Conservation (phyloP, 2,329 filamentous ascomycete species). For the Acarospora socialis region DNA sequence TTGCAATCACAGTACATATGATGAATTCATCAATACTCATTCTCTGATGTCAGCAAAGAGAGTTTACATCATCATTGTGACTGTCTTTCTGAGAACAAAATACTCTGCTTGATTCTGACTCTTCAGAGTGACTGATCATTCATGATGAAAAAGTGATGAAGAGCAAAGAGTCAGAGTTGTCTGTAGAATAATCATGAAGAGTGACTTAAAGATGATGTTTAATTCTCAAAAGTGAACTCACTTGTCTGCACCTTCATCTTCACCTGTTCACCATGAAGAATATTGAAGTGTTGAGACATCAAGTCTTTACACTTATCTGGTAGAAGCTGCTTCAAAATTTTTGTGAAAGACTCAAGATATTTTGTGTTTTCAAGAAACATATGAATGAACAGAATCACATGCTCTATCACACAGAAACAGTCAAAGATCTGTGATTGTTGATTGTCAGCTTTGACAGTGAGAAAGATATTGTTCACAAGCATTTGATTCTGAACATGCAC, state of each 20-base stretch:
- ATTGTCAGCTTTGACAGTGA: neutral
- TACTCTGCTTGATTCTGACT: neutral
- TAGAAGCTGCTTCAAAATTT: conserved; percentile 5
- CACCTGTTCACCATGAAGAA: neutral
- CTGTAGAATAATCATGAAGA: neutral
- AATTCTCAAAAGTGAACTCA: neutral
- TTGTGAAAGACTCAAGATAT: conserved; percentile 14
- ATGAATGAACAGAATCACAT: conserved; percentile 13
- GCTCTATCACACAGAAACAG: neutral
- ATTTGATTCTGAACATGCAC: neutral
- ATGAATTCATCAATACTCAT: conserved; percentile 1
- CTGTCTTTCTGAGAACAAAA: neutral
- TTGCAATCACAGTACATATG: neutral
- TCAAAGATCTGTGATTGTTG: neutral
- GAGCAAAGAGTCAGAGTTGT: neutral
- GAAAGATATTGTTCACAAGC: neutral
- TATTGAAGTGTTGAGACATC: neutral
- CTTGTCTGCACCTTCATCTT: neutral
- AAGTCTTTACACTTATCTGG: neutral
- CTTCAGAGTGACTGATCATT: neutral
- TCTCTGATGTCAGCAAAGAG: neutral
- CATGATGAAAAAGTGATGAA: neutral
- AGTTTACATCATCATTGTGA: neutral
- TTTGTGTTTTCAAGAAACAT: conserved; percentile 17
- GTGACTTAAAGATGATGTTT: neutral